Evolutionary conservation across 805 yeast genomes (phyloP), one percentile per base, ranked within the genome.

Genomic region (Brettanomyces sp.): DNA sequence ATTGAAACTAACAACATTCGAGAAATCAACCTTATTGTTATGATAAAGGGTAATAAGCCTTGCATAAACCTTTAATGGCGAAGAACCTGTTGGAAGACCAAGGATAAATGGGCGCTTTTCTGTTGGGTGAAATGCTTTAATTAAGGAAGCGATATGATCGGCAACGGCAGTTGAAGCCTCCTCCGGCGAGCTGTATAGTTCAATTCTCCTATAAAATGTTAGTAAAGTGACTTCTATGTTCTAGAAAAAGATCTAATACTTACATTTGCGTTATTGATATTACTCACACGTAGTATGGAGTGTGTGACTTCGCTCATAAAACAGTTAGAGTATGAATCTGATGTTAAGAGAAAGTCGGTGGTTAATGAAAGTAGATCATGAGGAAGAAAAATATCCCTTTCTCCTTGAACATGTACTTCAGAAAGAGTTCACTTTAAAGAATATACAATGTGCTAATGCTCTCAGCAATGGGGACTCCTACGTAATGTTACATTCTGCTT

Each of bases 81-180:
- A 75, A 4, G 81, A 76, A 3, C 82, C 82, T 3, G 82, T 77
- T 32, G 82, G 82, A 41, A 78, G 68, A 2, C 82, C 82, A 39
- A 77, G 55, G 1, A 78, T 78, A 54, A 72, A 75, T 13, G 82
- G 81, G 39, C 58, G 66, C 2, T 52, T 46, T 3, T 69, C 53
- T 11, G 77, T 66, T 12, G 82, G 80, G 2, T 47, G 51, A 47
- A 75, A 76, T 0, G 52, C 57, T 49, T 63, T 73, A 57, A 77
- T 76, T 45, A 56, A 59, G 36, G 57, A 50, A 14, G 73, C 65
- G 32, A 77, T 72, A 56, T 72, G 64, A 38, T 66, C 63, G 18
- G 80, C 81, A 43, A 74, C 65, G 45, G 54, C 66, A 41, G 53
- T 60, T 33, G 73, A 68, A 18, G 79, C 79, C 37, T 66, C 70